A percentile compares a stretch with the other conserved stretches of the same genome.
phyloP scores from a whole-genome alignment of 2,329 filamentous ascomycete genomes.

The Cadophora luteo-olivacea region DNA sequence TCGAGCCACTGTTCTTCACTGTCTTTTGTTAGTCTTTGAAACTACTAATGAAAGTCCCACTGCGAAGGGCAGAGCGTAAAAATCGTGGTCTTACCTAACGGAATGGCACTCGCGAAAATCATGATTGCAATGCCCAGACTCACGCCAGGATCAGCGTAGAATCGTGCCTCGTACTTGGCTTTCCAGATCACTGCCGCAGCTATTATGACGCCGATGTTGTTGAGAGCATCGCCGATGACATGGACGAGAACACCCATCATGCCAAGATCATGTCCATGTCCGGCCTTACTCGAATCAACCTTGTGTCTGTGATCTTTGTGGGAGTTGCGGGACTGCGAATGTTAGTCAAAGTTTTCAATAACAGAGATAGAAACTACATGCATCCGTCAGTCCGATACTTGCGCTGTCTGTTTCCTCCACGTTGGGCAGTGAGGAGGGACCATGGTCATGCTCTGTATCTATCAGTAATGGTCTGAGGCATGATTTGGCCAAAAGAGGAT shows the following conservation, averaged over 20 bases:
- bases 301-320: constrained; percentile 60
- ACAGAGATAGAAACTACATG: neutral
- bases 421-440: constrained; percentile 15
- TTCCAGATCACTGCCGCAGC: constrained; percentile 75
- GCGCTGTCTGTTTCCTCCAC: neutral
- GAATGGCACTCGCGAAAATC: constrained; percentile 69
- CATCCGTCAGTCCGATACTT: constrained; percentile 16
- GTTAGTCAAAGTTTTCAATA: constrained; percentile 5
- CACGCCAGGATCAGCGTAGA: constrained; percentile 75
- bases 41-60: neutral
- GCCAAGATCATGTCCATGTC: constrained; percentile 64
- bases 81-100: constrained; percentile 50
- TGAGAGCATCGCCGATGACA: constrained; percentile 74
- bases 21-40: constrained; percentile 1
- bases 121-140: constrained; percentile 75
- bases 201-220: constrained; percentile 78
- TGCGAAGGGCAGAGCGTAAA: neutral
- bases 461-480: neutral
- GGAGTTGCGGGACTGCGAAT: constrained; percentile 27
- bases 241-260: constrained; percentile 76
- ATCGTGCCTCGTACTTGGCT: constrained; percentile 60
- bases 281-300: constrained; percentile 38
- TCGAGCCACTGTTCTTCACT: constrained; percentile 65
- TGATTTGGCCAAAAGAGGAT: neutral
- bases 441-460: constrained; percentile 40